Percentiles rank a stretch among this genome's conserved stretches.
phyloP scores from a whole-genome alignment of 495 filamentous ascomycete species.

The Aspergillus wentii region DNA sequence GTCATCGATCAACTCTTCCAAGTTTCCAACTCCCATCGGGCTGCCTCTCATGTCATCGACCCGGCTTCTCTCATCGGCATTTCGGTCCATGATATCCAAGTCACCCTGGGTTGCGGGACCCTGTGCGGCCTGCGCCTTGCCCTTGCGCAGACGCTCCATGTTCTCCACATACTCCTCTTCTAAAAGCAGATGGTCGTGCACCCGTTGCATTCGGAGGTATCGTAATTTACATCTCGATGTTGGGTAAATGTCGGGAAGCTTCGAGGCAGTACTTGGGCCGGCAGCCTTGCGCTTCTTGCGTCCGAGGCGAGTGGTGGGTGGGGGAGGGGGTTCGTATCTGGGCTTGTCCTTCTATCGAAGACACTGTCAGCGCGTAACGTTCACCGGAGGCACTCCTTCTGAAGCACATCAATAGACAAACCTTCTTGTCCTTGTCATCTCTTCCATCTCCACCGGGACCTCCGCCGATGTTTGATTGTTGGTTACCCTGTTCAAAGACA shows the following conservation, averaged over 20 bases:
- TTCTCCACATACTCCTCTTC: slow-evolving; percentile 99
- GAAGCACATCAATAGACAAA: slow-evolving; percentile 33
- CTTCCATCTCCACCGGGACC: slow-evolving; percentile 66
- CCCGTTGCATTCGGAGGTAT: slow-evolving; percentile 94
- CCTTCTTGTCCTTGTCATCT: slow-evolving; percentile 95
- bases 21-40: slow-evolving; percentile 96
- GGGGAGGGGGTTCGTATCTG: slow-evolving; percentile 97
- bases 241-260: slow-evolving; percentile 88
- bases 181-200: slow-evolving; percentile 93
- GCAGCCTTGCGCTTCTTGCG: slow-evolving; percentile 93
- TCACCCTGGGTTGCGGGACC: slow-evolving; percentile 45
- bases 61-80: slow-evolving; percentile 90
- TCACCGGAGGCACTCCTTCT: not conserved
- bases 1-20: slow-evolving; percentile 99
- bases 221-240: slow-evolving; percentile 96
- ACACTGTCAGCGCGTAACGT: slow-evolving; percentile 12
- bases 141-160: slow-evolving; percentile 88
- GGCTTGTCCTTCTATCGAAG: slow-evolving; percentile 88
- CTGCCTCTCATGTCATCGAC: slow-evolving; percentile 99
- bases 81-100: slow-evolving; percentile 54
- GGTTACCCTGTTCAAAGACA: slow-evolving; percentile 49
- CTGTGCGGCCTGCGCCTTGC: slow-evolving; percentile 73
- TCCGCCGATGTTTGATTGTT: slow-evolving; percentile 81
- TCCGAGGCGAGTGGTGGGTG: slow-evolving; percentile 95
- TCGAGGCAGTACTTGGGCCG: slow-evolving; percentile 88